Base-by-base conservation (phyloP, 805 yeast species). In the Metschnikowia reukaufii region DNA sequence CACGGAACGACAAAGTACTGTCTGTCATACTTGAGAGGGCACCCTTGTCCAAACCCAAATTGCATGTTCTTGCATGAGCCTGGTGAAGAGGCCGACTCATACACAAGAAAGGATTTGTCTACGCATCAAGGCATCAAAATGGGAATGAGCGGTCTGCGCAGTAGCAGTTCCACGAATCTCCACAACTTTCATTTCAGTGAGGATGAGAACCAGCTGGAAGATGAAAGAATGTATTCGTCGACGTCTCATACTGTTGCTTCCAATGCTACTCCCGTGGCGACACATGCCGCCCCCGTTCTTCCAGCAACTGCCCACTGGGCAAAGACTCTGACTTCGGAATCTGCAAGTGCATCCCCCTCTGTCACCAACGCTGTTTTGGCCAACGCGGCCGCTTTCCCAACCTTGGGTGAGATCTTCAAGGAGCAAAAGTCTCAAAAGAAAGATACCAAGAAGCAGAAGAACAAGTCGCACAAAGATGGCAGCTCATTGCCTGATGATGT, bases 11-110 rank as follows among this genome's bases (percentile, higher is more conserved):
- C 99, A 10, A 94, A 94, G 67, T 94, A 94, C 72, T 94, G 99
- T 66, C 88, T 96, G n/a, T 86, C 96, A 3, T 94, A 94, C 63
- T 72, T 94, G 54, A 79, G 97, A 57, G 97, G 97, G 31, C 95
- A 88, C 64, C 85, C 94, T 8, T 94, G 99, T 70, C 99, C 96
- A 49, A 94, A 94, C 68, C 98, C 98, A 52, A 89, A 90, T 62
- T 94, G 99, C 77, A 94, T 94, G 99, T 94, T 94, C 61, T 76
- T 94, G 60, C 99, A 94, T 66, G 99, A 94, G 68, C 99, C 99
- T 6, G 99, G 99, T 49, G 99, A 94, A 73, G 99, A 94, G 66
- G 98, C 98, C 1, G 99, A 94, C 60, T 86, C 96, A 9, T 92
- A 88, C 69, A 88, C 96, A 21, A 83, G 97, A 66, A 90, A 88